phyloP scores from a whole-genome alignment of 1,284 basidiomycete species.

The Fomitopsis betulina region DNA sequence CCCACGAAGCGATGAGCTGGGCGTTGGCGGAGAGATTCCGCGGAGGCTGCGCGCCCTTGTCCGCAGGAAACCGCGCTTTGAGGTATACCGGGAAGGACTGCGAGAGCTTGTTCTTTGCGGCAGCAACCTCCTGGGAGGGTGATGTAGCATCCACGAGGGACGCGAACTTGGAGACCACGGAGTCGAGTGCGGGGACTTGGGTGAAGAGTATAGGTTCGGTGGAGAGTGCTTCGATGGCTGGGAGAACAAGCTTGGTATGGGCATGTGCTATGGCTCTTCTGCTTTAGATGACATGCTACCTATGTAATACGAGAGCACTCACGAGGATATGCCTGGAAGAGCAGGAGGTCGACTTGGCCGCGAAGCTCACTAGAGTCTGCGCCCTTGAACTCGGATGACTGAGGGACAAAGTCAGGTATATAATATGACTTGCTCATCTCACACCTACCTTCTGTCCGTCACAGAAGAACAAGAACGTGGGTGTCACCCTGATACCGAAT shows the following conservation, averaged over 20 bases:
- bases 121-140: constrained; percentile 30
- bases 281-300: background rate
- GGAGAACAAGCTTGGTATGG: constrained; percentile 61
- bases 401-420: background rate
- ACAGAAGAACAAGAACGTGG: constrained; percentile 83
- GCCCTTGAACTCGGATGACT: constrained; percentile 74
- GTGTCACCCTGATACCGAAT: constrained; percentile 73
- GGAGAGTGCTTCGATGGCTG: constrained; percentile 59
- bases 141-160: constrained; percentile 53
- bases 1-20: constrained; percentile 40
- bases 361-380: constrained; percentile 62
- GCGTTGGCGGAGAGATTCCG: constrained; percentile 21
- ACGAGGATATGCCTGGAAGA: constrained; percentile 78
- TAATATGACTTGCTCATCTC: too few relatives aligned
- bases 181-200: constrained; percentile 66
- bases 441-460: constrained; percentile 63
- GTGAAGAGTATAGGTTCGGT: constrained; percentile 74
- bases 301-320: constrained; percentile 25
- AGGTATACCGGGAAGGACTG: constrained; percentile 59
- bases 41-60: constrained; percentile 9
- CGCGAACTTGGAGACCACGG: constrained; percentile 57
- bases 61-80: constrained; percentile 42
- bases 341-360: constrained; percentile 65
- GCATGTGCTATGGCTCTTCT: constrained; percentile 56
- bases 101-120: constrained; percentile 47